Conservation (phyloP, 352 stramenopile species). For the Phytopythium ostracodes region DNA sequence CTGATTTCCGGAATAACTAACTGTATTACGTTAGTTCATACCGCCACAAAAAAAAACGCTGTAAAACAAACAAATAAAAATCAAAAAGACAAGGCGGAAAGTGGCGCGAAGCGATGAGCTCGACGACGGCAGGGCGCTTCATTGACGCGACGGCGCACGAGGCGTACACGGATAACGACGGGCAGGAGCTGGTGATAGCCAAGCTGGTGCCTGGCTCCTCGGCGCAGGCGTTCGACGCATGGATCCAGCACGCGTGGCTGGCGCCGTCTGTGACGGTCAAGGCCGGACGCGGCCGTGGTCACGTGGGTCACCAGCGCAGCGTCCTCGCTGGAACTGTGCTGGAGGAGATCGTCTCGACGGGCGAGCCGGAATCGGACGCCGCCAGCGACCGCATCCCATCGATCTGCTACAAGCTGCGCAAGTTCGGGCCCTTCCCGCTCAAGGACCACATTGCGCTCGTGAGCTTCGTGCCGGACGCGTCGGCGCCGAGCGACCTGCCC, state of each 20-base stretch:
- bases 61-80: too few relatives aligned
- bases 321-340: constrained; percentile 35
- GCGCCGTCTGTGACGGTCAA: constrained; percentile 23
- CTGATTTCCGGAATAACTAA: too few relatives aligned
- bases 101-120: background rate
- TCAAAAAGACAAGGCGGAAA: background rate
- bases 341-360: constrained; percentile 53
- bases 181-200: constrained; percentile 42
- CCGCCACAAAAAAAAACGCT: too few relatives aligned
- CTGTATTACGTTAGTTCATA: too few relatives aligned
- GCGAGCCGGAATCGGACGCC: constrained; percentile 27
- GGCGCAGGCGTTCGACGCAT: constrained; percentile 40
- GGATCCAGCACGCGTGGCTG: constrained; percentile 47
- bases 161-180: constrained; percentile 41
- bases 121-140: constrained; percentile 18
- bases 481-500: constrained; percentile 14
- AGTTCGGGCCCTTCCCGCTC: constrained; percentile 39
- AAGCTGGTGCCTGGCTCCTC: constrained; percentile 30
- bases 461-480: constrained; percentile 42
- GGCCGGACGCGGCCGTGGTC: constrained; percentile 30
- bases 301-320: constrained; percentile 34
- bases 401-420: constrained; percentile 42
- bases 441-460: constrained; percentile 54
- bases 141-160: constrained; percentile 36
- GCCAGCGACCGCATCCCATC: constrained; percentile 33